Evolutionary conservation across 345 rosid genomes (phyloP), one percentile per base, ranked within the genome.

Genomic region (Draba incana): DNA sequence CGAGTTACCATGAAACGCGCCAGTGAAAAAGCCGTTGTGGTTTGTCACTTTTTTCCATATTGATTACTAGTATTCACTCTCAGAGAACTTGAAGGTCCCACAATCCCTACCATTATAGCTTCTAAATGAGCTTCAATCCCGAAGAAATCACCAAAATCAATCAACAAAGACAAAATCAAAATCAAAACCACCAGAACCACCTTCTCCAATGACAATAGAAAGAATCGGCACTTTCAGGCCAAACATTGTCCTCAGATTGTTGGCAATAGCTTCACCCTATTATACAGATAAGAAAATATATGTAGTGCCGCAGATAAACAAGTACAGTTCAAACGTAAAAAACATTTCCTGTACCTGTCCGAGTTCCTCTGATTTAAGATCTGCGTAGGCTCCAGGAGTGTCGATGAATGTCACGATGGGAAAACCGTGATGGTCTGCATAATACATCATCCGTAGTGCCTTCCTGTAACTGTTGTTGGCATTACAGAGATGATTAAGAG

Each of bases 131-230:
- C n/a, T n/a, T n/a, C n/a, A n/a, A n/a, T n/a, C n/a, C n/a, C n/a
- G n/a, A n/a, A n/a, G n/a, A n/a, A n/a, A n/a, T n/a, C n/a, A n/a
- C n/a, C n/a, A n/a, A n/a, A n/a, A n/a, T n/a, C n/a, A n/a, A n/a
- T n/a, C n/a, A n/a, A n/a, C n/a, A n/a, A n/a, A n/a, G n/a, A n/a
- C n/a, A n/a, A n/a, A n/a, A n/a, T n/a, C n/a, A n/a, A n/a, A n/a
- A n/a, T n/a, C n/a, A n/a, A n/a, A n/a, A 78, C 99, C 99, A 55
- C 99, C 99, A 85, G 97, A 91, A 65, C 99, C 99, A 83, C 99
- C 99, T 81, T 94, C 99, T 55, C 96, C 97, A 41, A 91, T 89
- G 75, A 94, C 96, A 68, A 94, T 89, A 30, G 99, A 87, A 75
- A 94, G 65, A 66, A 94, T 80, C 2, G 99, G 99, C 52, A 94